Evolutionary conservation across 345 rosid species (phyloP), one percentile per base, ranked within the genome.

Genomic region (Citrus unshiu): DNA sequence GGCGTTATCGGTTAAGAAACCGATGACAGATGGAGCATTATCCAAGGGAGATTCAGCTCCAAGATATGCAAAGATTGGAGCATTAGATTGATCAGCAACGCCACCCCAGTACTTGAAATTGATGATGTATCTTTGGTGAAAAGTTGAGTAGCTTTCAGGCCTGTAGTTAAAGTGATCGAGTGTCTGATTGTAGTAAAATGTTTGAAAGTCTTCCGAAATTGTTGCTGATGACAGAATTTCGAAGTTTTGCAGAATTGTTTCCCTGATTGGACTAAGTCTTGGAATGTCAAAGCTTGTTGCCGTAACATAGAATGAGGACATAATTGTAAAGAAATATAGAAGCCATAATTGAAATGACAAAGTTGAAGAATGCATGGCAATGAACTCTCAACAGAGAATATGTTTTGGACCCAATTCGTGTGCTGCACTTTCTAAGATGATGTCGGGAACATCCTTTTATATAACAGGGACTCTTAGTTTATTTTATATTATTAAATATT

Each of bases 91-190:
- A 46, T 78, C 72, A 2, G 84, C 54, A 3, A 84, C 88, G 2
- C 86, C 88, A 18, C 91, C 88, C 91, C 89, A 88, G 34, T 83
- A 24, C 75, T 78, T 85, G 72, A 77, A 73, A 73, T 69, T 86
- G 49, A 88, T 72, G 1, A 86, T 37, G 46, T 86, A 86, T 59
- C 81, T 77, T 68, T 86, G 91, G 39, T 34, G 81, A 60, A 88
- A 88, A 13, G 78, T 82, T 12, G 58, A 8, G 59, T 76, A 82
- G 74, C 91, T 86, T 68, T 88, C 82, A 10, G 88, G 88, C 30
- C 61, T 80, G 40, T 81, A 88, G 70, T 78, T 86, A 81, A 88
- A 88, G 80, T 87, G 91, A 74, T 89, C 91, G 2, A 89, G 82
- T 22, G 91, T 84, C 72, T 87, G 90, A 8, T 72, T 66, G 83